Base-by-base conservation (phyloP, 768 basidiomycete species). In the Nidularia pulvinata region DNA sequence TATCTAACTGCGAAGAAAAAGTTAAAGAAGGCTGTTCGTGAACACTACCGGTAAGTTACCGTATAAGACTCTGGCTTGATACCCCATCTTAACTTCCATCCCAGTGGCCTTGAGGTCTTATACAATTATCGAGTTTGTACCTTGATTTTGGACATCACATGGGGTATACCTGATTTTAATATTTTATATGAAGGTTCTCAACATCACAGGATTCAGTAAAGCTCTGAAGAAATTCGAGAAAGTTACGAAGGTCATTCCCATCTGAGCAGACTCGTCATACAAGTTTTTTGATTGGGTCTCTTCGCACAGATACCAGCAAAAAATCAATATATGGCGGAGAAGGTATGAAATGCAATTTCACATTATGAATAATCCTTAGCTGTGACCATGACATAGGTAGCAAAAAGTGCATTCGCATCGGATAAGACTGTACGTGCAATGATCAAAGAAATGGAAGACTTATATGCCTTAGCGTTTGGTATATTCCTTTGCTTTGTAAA, bases 131-230 rank as follows among this genome's bases (percentile, higher is more conserved):
- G 93, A 33, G 93, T 93, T 63, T 13, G 82, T 65, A 30, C 43
- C 43, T 34, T 19, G 19, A 19, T 19, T 19, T 19, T 19, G 19
- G 19, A 19, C 19, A 19, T 19, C 19, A 19, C 19, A 19, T 19
- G 19, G 19, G 19, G 19, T 19, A 19, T 19, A 19, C 19, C 19
- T 19, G 19, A 19, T 19, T 19, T 19, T 19, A 19, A 19, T 19
- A 19, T 19, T 19, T 19, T 19, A 19, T 19, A 25, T 19, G 14
- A 57, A 93, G 88, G 84, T 89, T 45, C 69, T 98, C 39, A 98
- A 99, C 66, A 68, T 94, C 7, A 91, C 92, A 1, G 97, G 96
- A 1, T 94, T 97, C 66, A 78, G 90, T 30, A 94, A 94, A 65
- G 86, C 86, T 0, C 65, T 94, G 53, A 93, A 89, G 70, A 94